Conservation (phyloP, 345 rosid species). For the Citrus mangshanensis region DNA sequence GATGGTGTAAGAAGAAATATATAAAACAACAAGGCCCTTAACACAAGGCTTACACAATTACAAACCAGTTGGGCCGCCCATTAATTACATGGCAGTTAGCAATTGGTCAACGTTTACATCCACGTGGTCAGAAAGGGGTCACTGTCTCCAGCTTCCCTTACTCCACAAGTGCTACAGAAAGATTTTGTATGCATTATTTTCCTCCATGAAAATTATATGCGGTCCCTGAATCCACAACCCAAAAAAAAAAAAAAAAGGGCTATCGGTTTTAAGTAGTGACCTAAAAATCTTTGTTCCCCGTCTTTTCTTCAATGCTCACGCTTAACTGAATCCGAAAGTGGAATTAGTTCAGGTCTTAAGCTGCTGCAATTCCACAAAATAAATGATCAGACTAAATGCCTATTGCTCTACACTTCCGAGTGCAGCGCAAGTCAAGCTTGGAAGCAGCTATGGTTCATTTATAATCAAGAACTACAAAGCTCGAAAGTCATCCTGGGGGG, state of each 20-base stretch:
- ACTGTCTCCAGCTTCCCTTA: neutral
- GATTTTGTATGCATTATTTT: slow-evolving; percentile 20
- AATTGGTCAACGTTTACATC: slow-evolving; percentile 21
- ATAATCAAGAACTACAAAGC: slow-evolving; percentile 25
- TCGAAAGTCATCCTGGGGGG: slow-evolving; percentile 27
- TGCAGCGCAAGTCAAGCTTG: slow-evolving; percentile 42
- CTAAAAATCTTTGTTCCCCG: slow-evolving; percentile 10
- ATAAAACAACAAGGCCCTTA: neutral
- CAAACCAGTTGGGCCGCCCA: neutral
- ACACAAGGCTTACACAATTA: neutral
- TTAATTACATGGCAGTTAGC: neutral
- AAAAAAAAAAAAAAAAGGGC: neutral
- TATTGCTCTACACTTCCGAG: slow-evolving; percentile 50
- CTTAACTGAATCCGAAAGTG: neutral
- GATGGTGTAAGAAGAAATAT: neutral
- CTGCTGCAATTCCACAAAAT: neutral
- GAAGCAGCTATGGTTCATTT: slow-evolving; percentile 41
- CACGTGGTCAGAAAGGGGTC: slow-evolving; percentile 19
- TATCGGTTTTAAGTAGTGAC: neutral
- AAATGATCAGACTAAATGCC: slow-evolving; percentile 66
- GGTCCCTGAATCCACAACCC: slow-evolving; percentile 5
- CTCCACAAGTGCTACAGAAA: neutral
- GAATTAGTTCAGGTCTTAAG: neutral
- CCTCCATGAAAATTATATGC: slow-evolving; percentile 33
- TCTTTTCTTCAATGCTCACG: slow-evolving; percentile 12